These are phyloP conservation scores for Potentilla sterilis DNA, from an alignment of 306 rosid species.

Conservation along the genomic window DNA sequence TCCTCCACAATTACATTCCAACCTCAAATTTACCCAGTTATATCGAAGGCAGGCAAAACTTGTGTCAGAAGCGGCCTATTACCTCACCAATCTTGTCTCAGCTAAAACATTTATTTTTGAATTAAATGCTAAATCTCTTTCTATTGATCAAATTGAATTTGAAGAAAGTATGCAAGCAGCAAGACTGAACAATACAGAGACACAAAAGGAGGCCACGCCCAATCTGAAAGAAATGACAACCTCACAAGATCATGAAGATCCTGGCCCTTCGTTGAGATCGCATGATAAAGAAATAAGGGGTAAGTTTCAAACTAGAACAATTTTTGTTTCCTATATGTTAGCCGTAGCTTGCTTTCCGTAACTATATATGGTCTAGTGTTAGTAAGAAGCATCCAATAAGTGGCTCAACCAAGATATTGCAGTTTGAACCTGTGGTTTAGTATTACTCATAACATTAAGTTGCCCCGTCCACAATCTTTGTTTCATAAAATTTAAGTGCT, in stretches of 20 bases:
- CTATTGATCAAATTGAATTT: constrained; percentile 51
- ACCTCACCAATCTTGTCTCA: constrained; percentile 57
- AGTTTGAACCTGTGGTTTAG: background rate
- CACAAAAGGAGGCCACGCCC: constrained; percentile 24
- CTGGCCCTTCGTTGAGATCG: constrained; percentile 18
- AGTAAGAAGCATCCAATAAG: no score
- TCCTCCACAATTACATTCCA: constrained; percentile 74
- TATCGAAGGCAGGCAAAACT: constrained; percentile 67
- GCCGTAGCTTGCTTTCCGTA: no score
- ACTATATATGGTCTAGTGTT: no score
- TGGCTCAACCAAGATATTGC: no score
- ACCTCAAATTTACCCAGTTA: constrained; percentile 59
- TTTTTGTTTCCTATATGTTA: background rate
- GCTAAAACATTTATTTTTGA: constrained; percentile 54
- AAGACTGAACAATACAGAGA: constrained; percentile 27
- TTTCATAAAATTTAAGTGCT: background rate
- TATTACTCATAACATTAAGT: background rate
- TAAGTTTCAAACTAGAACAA: constrained; percentile 24
- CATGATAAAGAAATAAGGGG: constrained; percentile 30
- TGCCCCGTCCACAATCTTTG: background rate
- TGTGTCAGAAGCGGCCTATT: constrained; percentile 51
- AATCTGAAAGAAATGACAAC: constrained; percentile 22
- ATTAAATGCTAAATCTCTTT: constrained; percentile 49
- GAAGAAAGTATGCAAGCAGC: constrained; percentile 64
- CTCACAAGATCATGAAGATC: constrained; percentile 26